phyloP scores from a whole-genome alignment of 164 flowering plant species.

The Cinnamomum chago region DNA sequence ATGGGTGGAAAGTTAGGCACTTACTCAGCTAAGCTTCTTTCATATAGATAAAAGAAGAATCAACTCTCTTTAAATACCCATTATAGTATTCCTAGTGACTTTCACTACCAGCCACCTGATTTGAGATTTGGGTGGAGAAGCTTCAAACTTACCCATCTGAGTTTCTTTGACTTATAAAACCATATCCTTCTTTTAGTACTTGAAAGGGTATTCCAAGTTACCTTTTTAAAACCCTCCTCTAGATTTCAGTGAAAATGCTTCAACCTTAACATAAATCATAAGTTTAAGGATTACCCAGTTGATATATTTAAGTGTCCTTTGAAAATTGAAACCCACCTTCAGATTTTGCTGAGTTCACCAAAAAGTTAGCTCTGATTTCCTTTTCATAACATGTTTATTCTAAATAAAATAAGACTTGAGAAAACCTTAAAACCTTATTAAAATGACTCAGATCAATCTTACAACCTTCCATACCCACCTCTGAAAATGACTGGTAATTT shows the following conservation, averaged over 20 bases:
- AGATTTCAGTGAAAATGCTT: conserved; percentile 10
- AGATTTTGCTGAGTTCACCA: not conserved
- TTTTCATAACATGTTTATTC: not conserved
- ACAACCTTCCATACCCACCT: no score
- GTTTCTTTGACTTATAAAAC: not conserved
- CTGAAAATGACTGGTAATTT: no score
- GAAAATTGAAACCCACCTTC: no score
- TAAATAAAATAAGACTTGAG: no score
- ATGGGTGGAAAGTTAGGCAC: conserved; percentile 1
- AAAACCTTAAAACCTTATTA: no score
- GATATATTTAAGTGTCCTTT: not conserved
- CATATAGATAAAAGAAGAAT: not conserved
- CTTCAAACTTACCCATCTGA: not conserved
- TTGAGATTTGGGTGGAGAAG: no score
- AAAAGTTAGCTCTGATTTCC: not conserved
- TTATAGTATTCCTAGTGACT: not conserved
- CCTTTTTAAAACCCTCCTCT: not conserved
- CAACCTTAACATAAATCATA: not conserved
- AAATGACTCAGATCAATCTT: no score
- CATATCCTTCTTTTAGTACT: not conserved
- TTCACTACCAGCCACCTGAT: not conserved
- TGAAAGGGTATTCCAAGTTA: not conserved
- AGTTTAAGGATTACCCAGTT: conserved; percentile 1
- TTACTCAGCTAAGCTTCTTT: not conserved
- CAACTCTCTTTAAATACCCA: not conserved